Evolutionary conservation across 108 stramenopile species (phyloP).

Genomic region (Skeletonema grethae): DNA sequence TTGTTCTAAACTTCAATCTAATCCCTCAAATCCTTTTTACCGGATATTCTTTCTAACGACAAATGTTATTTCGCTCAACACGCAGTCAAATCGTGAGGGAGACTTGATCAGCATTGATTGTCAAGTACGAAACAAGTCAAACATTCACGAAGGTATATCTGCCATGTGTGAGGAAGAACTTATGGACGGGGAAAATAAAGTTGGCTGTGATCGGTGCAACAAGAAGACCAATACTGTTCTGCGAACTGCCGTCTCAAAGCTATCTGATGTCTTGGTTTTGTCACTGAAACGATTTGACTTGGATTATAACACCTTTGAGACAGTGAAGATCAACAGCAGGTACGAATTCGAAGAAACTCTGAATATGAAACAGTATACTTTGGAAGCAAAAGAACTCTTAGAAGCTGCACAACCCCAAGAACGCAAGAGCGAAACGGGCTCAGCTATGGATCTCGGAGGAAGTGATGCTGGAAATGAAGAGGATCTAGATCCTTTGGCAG

Average conservation of each 20-base stretch:
- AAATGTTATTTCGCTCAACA: not conserved
- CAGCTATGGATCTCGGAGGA: slow-evolving; percentile 51
- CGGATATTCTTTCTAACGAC: not conserved
- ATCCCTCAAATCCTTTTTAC: not conserved
- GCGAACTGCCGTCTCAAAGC: slow-evolving; percentile 82
- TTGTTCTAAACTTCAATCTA: not conserved
- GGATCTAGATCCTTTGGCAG: slow-evolving; percentile 48
- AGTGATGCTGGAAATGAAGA: slow-evolving; percentile 38
- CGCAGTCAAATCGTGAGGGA: slow-evolving; percentile 89
- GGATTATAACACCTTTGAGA: slow-evolving; percentile 97
- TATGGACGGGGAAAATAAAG: slow-evolving; percentile 98
- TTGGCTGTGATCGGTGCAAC: slow-evolving; percentile 94
- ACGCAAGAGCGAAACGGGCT: slow-evolving; percentile 40
- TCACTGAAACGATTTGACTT: slow-evolving; percentile 98
- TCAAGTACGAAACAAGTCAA: slow-evolving; percentile 91
- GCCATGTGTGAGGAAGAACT: slow-evolving; percentile 91
- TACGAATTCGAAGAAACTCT: slow-evolving; percentile 92
- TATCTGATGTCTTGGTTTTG: slow-evolving; percentile 93
- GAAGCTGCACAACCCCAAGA: slow-evolving; percentile 52
- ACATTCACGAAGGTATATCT: slow-evolving; percentile 93
- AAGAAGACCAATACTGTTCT: slow-evolving; percentile 93
- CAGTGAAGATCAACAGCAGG: slow-evolving; percentile 97
- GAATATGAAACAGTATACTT: slow-evolving; percentile 95
- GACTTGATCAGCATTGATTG: slow-evolving; percentile 92
- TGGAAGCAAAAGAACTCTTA: slow-evolving; percentile 88